These are phyloP conservation scores for Candida maris DNA, from an alignment of 805 yeast genomes.

Conservation along the genomic window DNA sequence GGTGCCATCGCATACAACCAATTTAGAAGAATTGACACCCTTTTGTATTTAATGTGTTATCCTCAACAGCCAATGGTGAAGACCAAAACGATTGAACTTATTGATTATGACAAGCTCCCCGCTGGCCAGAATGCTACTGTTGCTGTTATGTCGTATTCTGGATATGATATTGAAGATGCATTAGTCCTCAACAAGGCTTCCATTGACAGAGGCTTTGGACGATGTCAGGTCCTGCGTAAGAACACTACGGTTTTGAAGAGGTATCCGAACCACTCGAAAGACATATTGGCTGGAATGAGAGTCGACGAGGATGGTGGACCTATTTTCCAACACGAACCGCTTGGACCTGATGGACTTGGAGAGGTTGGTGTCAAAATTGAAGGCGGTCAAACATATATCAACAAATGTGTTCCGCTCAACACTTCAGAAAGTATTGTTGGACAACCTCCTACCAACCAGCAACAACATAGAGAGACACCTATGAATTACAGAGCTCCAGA, in stretches of 20 bases:
- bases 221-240: constrained; percentile 93
- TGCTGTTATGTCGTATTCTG: constrained; percentile 98
- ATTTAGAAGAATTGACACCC: constrained; percentile 90
- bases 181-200: constrained; percentile 90
- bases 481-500: constrained; percentile 92
- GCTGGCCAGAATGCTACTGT: constrained; percentile 99
- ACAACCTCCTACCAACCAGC: constrained; percentile 26
- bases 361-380: constrained; percentile 91
- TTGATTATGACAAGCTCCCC: constrained; percentile 92
- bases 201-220: constrained; percentile 93
- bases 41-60: constrained; percentile 92
- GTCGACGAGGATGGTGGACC: constrained; percentile 79
- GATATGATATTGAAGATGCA: constrained; percentile 99
- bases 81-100: constrained; percentile 92
- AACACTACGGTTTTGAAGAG: constrained; percentile 86
- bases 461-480: constrained; percentile 82
- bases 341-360: constrained; percentile 95
- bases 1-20: constrained; percentile 99
- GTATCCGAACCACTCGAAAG: constrained; percentile 91
- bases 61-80: constrained; percentile 99
- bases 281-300: constrained; percentile 87
- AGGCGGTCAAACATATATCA: constrained; percentile 90
- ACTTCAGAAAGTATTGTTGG: constrained; percentile 65
- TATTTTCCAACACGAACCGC: constrained; percentile 76
- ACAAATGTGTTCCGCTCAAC: constrained; percentile 87